A percentile compares a stretch with the other conserved stretches of the same genome.
phyloP scores from a whole-genome alignment of 2,329 filamentous ascomycete species.

The Leptodontidium sp. region DNA sequence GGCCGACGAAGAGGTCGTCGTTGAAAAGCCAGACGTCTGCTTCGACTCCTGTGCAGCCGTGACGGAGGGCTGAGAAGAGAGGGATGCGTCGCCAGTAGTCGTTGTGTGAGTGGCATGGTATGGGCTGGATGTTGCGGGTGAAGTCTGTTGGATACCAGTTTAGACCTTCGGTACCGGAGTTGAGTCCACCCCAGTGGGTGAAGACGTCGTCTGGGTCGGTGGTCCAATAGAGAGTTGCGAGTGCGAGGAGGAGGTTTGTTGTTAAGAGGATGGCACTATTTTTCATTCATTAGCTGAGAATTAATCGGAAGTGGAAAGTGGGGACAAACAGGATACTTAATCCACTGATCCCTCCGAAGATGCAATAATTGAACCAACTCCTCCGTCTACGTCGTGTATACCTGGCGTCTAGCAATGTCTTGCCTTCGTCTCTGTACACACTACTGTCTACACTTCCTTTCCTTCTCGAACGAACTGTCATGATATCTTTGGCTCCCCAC shows the following conservation, averaged over 20 bases:
- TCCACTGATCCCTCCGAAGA: conserved; percentile 50
- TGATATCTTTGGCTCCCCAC: conserved; percentile 25
- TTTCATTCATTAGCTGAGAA: conserved; percentile 8
- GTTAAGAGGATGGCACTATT: conserved; percentile 46
- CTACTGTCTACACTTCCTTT: conserved; percentile 26
- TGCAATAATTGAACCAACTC: conserved; percentile 43
- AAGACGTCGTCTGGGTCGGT: conserved; percentile 45
- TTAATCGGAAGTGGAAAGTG: background rate
- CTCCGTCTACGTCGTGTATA: conserved; percentile 25
- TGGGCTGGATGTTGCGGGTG: conserved; percentile 60
- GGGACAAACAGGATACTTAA: conserved; percentile 49
- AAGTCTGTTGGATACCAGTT: conserved; percentile 60
- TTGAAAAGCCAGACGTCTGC: conserved; percentile 73
- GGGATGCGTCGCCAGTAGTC: conserved; percentile 74
- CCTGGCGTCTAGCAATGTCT: conserved; percentile 23
- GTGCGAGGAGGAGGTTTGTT: conserved; percentile 47
- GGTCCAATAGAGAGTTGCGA: conserved; percentile 45
- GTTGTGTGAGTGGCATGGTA: conserved; percentile 73
- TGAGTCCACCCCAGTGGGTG: conserved; percentile 49
- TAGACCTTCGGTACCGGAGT: conserved; percentile 51
- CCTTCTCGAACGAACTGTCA: conserved; percentile 25
- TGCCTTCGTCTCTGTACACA: conserved; percentile 15
- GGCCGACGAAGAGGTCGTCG: conserved; percentile 68
- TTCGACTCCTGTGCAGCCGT: conserved; percentile 70
- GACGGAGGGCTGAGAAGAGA: conserved; percentile 66